These are phyloP conservation scores for Pseudogymnoascus sp. DNA, from an alignment of 2,329 filamentous ascomycete genomes.

Conservation along the genomic window DNA sequence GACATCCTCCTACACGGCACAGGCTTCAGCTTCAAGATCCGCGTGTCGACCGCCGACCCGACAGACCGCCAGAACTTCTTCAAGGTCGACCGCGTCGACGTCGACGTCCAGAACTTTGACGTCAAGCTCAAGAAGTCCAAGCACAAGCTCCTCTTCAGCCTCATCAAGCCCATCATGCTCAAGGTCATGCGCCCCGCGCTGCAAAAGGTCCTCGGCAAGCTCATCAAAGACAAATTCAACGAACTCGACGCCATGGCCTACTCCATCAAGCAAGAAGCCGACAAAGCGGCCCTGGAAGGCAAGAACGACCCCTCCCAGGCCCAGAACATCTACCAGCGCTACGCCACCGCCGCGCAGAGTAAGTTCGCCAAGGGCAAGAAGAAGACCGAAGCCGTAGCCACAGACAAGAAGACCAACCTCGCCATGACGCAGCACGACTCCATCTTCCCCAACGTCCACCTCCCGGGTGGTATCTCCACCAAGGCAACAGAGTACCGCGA, in stretches of 20 bases:
- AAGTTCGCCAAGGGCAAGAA: slow-evolving; percentile 67
- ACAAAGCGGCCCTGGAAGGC: slow-evolving; percentile 58
- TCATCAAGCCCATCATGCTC: slow-evolving; percentile 82
- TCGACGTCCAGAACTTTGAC: slow-evolving; percentile 71
- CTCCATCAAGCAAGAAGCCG: slow-evolving; percentile 74
- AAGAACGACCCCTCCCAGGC: slow-evolving; percentile 62
- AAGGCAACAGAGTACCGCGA: slow-evolving; percentile 94
- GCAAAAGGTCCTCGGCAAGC: slow-evolving; percentile 80
- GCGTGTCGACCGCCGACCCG: slow-evolving; percentile 71
- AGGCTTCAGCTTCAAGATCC: slow-evolving; percentile 86
- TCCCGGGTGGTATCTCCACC: slow-evolving; percentile 81
- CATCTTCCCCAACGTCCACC: slow-evolving; percentile 79
- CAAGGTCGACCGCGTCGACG: slow-evolving; percentile 84
- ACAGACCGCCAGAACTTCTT: slow-evolving; percentile 76
- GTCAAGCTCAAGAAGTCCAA: slow-evolving; percentile 92
- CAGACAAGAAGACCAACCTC: slow-evolving; percentile 69
- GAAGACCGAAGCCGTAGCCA: slow-evolving; percentile 60
- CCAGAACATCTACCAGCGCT: slow-evolving; percentile 80
- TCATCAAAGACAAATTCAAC: slow-evolving; percentile 74
- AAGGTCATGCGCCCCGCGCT: slow-evolving; percentile 76
- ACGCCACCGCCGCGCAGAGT: slow-evolving; percentile 66
- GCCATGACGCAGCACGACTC: slow-evolving; percentile 83
- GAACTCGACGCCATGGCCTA: slow-evolving; percentile 66
- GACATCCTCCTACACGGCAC: slow-evolving; percentile 82
- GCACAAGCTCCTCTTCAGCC: slow-evolving; percentile 79